phyloP scores from a whole-genome alignment of 208 protist genomes.

The Tritrichomonas musculus region DNA sequence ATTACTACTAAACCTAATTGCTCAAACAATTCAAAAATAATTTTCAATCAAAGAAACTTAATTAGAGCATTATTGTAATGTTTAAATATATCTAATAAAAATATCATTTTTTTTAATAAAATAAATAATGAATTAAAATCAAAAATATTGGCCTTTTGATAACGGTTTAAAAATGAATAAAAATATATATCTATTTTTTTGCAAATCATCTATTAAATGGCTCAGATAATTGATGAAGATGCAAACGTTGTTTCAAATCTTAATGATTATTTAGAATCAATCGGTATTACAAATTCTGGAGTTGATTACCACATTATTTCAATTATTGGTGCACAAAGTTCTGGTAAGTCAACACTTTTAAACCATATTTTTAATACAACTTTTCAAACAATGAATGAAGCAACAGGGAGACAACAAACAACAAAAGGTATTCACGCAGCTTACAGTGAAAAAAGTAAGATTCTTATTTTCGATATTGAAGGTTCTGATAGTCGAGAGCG shows the following conservation, averaged over 20 bases:
- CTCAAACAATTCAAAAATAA: too few relatives aligned
- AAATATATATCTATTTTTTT: too few relatives aligned
- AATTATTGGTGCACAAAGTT: conserved; percentile 28
- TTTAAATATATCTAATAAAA: too few relatives aligned
- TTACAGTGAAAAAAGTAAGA: background rate
- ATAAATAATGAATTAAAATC: too few relatives aligned
- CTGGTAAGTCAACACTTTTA: conserved; percentile 37
- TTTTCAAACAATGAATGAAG: conserved; percentile 39
- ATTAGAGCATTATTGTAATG: too few relatives aligned
- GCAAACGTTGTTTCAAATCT: background rate
- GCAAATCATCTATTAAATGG: too few relatives aligned
- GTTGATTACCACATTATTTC: conserved; percentile 18
- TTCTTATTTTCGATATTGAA: conserved; percentile 42
- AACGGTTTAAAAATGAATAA: too few relatives aligned
- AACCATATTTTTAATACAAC: conserved; percentile 34
- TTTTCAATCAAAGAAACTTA: too few relatives aligned
- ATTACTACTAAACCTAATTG: too few relatives aligned
- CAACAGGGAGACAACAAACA: conserved; percentile 35
- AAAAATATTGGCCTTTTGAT: too few relatives aligned
- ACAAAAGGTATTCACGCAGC: conserved; percentile 40
- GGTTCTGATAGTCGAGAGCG: conserved; percentile 36
- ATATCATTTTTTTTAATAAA: too few relatives aligned
- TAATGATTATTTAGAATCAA: background rate
- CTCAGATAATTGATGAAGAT: conserved; percentile 5
- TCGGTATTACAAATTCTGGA: conserved; percentile 2